Evolutionary conservation across 106 monocot species (phyloP), one percentile per base, ranked within the genome.

Genomic region (Acanthochlamys bracteata): DNA sequence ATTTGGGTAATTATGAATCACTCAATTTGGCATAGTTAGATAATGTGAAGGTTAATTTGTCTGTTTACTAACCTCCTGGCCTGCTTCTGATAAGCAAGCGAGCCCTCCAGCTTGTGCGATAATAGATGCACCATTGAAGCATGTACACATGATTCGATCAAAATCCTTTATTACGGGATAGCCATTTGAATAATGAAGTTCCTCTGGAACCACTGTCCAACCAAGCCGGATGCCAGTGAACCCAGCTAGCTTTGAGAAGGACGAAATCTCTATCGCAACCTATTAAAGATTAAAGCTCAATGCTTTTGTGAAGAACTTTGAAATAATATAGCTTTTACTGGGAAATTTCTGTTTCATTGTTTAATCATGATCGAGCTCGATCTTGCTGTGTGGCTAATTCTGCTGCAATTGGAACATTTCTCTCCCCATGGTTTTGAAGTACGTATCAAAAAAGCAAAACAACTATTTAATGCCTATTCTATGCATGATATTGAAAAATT

Each of bases 181-280:
- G 0, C 79, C 87, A 15, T 80, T 63, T 0, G 80, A 77, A 71
- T 82, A 95, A 1, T 11, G 4, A 62, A 95, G 86, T 59, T 87
- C 95, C 55, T 82, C 68, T 8, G 95, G 95, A 14, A 95, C 76
- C 20, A 95, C 86, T 0, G 90, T 86, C 95, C 95, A 95, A 4
- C 95, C 90, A 1, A 95, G 86, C 0, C 95, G 79, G 3, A 95
- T 77, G 11, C 95, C 90, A 42, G 95, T 87, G 71, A 95, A 95
- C 25, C 95, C 90, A 7, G 86, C 95, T 10, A 74, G 82, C 47
- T 95, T 95, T 13, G 90, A 90, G 71, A 95, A 95, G 6, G 90
- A 90, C 11, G 90, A 86, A 12, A 95, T 71, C 75, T 90, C 86
- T 24, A 95, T 95, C 9, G 90, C 95, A 17, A 94, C 93, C 92